A percentile compares a stretch with the other conserved stretches of the same genome.
phyloP scores from a whole-genome alignment of 2,329 filamentous ascomycete species.

The Rugonectria rugulosa region DNA sequence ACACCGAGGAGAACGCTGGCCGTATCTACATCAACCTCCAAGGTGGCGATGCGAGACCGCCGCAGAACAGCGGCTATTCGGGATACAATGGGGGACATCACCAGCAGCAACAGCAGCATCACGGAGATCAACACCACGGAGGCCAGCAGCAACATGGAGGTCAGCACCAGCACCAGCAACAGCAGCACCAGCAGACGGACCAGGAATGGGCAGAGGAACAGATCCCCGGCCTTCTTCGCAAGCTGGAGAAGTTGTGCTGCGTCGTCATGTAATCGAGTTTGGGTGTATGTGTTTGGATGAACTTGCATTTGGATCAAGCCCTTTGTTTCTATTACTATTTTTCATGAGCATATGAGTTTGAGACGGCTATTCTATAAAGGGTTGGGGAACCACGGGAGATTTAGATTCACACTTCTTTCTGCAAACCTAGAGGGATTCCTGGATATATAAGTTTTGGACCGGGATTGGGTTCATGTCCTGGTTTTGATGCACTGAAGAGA shows the following conservation, averaged over 20 bases:
- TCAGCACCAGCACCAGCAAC: conserved; percentile 54
- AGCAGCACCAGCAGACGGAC: conserved; percentile 53
- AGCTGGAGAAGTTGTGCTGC: conserved; percentile 75
- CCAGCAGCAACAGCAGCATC: conserved; percentile 49
- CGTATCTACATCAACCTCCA: conserved; percentile 88
- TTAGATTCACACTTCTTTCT: no score
- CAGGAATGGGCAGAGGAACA: conserved; percentile 66
- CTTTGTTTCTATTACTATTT: not conserved
- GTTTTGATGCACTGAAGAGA: no score
- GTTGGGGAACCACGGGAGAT: no score
- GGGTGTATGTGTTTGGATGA: not conserved
- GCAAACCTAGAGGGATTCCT: no score
- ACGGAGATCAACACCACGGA: conserved; percentile 52
- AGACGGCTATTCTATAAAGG: no score
- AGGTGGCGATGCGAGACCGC: conserved; percentile 69
- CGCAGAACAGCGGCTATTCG: conserved; percentile 46
- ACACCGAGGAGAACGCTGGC: conserved; percentile 88
- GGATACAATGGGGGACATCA: conserved; percentile 50
- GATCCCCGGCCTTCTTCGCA: conserved; percentile 66
- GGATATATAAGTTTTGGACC: no score
- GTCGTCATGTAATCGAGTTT: conserved; percentile 69
- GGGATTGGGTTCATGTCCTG: no score
- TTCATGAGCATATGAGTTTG: not conserved
- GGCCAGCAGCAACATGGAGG: conserved; percentile 49
- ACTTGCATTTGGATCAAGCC: not conserved